A percentile compares a stretch with the other conserved stretches of the same genome.
phyloP scores from a whole-genome alignment of 495 filamentous ascomycete genomes.

The Tricharina praecox region DNA sequence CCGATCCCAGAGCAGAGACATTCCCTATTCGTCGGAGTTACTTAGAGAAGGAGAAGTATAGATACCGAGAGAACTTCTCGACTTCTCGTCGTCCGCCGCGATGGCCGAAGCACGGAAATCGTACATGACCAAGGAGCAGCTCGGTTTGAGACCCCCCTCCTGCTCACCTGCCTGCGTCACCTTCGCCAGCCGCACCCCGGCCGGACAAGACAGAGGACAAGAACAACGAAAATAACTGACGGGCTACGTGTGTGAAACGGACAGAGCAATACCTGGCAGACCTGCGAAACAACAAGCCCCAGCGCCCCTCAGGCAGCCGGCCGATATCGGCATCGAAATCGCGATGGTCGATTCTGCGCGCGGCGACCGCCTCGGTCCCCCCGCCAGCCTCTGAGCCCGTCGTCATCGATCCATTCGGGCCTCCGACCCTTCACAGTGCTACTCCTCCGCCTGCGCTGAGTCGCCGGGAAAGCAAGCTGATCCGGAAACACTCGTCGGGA shows the following conservation, averaged over 20 bases:
- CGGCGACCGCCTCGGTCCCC: slow-evolving; percentile 8
- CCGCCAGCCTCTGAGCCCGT: background rate
- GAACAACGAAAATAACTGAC: slow-evolving; percentile 4
- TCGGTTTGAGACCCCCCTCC: slow-evolving; percentile 41
- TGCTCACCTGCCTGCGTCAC: slow-evolving; percentile 25
- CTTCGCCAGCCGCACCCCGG: no score
- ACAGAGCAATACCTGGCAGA: slow-evolving; percentile 62
- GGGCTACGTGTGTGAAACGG: slow-evolving; percentile 7
- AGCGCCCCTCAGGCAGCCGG: slow-evolving; percentile 60
- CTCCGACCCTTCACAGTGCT: background rate
- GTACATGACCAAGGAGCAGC: slow-evolving; percentile 77
- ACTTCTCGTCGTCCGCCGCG: background rate
- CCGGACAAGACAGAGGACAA: no score
- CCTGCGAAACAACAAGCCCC: slow-evolving; percentile 60
- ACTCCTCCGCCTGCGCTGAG: slow-evolving; percentile 8
- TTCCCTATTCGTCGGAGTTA: no score
- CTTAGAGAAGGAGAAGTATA: no score
- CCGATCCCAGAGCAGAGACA: no score
- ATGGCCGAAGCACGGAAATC: slow-evolving; percentile 20
- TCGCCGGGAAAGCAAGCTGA: slow-evolving; percentile 22
- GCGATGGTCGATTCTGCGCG: slow-evolving; percentile 16
- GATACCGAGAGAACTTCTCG: no score
- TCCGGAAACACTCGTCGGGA: slow-evolving; percentile 15
- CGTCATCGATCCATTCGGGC: slow-evolving; percentile 18
- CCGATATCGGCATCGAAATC: slow-evolving; percentile 42